Evolutionary conservation across 2,329 filamentous ascomycete genomes (phyloP).

Genomic region (Aureobasidium sp.): DNA sequence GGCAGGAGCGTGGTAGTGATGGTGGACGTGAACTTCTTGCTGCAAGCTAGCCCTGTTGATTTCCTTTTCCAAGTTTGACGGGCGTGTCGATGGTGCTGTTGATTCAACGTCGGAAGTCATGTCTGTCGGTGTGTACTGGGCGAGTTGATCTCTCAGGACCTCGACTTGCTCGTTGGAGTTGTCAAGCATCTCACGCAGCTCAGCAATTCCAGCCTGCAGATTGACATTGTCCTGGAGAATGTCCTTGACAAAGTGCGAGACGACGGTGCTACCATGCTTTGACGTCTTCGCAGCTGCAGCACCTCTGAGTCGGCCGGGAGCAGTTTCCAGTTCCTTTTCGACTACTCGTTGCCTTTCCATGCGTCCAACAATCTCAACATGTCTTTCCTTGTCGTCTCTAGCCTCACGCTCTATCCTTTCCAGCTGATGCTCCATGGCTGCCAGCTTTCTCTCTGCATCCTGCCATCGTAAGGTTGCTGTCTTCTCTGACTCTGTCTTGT

Average conservation of each 20-base stretch:
- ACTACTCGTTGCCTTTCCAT: conserved; percentile 79
- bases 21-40: conserved; percentile 84
- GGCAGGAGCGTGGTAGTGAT: conserved; percentile 73
- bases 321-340: conserved; percentile 72
- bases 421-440: conserved; percentile 76
- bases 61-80: conserved; percentile 63
- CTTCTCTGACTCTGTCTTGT: conserved; percentile 66
- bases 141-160: conserved; percentile 70
- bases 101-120: conserved; percentile 23
- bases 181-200: conserved; percentile 82
- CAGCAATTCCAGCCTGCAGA: conserved; percentile 82
- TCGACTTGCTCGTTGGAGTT: conserved; percentile 94
- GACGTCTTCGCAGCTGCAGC: conserved; percentile 66
- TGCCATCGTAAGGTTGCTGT: conserved; percentile 77
- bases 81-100: conserved; percentile 23
- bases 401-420: conserved; percentile 83
- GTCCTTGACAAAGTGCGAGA: conserved; percentile 95
- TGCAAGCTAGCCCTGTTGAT: conserved; percentile 56
- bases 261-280: conserved; percentile 59
- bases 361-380: conserved; percentile 70
- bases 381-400: conserved; percentile 69
- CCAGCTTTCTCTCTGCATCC: conserved; percentile 72
- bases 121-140: conserved; percentile 65
- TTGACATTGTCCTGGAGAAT: conserved; percentile 93
- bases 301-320: conserved; percentile 73